A percentile compares a stretch with the other conserved stretches of the same genome.
Conservation (phyloP, 179 eudicot species). For the Nepenthes alata region DNA sequence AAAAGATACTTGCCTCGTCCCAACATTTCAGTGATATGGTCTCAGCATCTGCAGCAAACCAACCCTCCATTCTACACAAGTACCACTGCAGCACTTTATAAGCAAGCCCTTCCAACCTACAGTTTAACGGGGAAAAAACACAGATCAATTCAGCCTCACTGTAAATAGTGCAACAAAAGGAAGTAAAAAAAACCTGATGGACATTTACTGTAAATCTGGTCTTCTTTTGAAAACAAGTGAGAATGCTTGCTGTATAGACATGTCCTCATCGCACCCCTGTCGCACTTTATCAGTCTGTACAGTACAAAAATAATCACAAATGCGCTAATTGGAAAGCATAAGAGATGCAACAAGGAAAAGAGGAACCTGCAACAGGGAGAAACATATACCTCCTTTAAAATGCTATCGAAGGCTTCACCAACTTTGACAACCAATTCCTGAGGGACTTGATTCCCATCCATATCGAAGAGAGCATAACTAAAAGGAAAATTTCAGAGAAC, state of each 20-base stretch:
- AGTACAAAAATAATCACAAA: conserved; percentile 2
- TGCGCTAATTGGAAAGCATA: neutral
- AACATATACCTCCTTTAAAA: conserved; percentile 64
- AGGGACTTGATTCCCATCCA: conserved; percentile 91
- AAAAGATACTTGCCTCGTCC: conserved; percentile 55
- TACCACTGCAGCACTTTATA: conserved; percentile 99
- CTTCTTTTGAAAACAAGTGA: conserved; percentile 76
- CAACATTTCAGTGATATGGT: conserved; percentile 82
- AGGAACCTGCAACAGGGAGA: conserved; percentile 2
- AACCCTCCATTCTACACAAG: conserved; percentile 99
- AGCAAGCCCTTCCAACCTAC: conserved; percentile 87
- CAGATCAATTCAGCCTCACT: no score
- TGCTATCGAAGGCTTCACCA: conserved; percentile 76
- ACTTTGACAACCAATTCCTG: conserved; percentile 72
- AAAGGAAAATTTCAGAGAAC: neutral
- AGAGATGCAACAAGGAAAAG: neutral
- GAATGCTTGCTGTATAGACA: conserved; percentile 65
- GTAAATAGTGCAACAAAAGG: neutral
- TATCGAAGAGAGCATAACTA: conserved; percentile 90
- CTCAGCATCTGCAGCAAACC: conserved; percentile 99
- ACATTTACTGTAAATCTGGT: conserved; percentile 67
- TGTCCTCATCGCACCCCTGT: conserved; percentile 58
- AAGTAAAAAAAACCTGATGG: neutral
- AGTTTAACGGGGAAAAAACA: conserved; percentile 1
- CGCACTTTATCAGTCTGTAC: conserved; percentile 65